phyloP scores from a whole-genome alignment of 2,329 filamentous ascomycete genomes.

The Capronia epimyces region DNA sequence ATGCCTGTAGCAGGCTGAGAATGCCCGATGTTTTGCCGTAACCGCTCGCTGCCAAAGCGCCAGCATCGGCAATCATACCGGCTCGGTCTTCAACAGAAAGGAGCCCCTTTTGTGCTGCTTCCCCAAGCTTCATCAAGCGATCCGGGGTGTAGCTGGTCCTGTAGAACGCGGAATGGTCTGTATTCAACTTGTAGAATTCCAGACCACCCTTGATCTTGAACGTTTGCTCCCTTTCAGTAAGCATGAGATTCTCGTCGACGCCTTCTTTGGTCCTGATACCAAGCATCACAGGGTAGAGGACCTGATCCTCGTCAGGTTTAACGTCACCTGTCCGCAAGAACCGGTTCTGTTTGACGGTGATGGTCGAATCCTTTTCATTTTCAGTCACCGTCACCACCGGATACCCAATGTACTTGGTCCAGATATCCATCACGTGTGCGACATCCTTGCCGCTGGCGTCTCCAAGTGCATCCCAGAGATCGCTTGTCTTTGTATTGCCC shows the following conservation, averaged over 20 bases:
- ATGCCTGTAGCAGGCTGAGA: constrained; percentile 76
- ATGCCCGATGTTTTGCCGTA: constrained; percentile 92
- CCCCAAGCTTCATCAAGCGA: constrained; percentile 77
- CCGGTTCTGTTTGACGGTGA: constrained; percentile 88
- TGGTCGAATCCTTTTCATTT: constrained; percentile 62
- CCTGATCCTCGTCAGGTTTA: constrained; percentile 84
- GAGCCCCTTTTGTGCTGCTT: constrained; percentile 74
- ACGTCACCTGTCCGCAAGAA: constrained; percentile 90
- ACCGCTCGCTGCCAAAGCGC: constrained; percentile 79
- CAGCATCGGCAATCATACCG: constrained; percentile 90
- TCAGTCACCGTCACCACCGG: constrained; percentile 85
- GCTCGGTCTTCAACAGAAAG: constrained; percentile 85
- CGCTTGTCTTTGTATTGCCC: constrained; percentile 83
- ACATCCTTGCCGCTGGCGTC: constrained; percentile 89
- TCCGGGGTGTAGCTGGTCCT: constrained; percentile 81
- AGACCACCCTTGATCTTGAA: constrained; percentile 67
- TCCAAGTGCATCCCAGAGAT: constrained; percentile 82
- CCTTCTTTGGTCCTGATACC: constrained; percentile 79
- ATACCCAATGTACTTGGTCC: constrained; percentile 95
- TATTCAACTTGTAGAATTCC: constrained; percentile 95
- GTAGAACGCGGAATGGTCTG: constrained; percentile 89
- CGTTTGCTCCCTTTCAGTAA: constrained; percentile 65
- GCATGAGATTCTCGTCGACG: constrained; percentile 68
- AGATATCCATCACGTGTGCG: constrained; percentile 84
- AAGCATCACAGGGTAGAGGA: constrained; percentile 84